Evolutionary conservation across 106 monocot genomes (phyloP), one percentile per base, ranked within the genome.

Genomic region (Ottelia alismoides): DNA sequence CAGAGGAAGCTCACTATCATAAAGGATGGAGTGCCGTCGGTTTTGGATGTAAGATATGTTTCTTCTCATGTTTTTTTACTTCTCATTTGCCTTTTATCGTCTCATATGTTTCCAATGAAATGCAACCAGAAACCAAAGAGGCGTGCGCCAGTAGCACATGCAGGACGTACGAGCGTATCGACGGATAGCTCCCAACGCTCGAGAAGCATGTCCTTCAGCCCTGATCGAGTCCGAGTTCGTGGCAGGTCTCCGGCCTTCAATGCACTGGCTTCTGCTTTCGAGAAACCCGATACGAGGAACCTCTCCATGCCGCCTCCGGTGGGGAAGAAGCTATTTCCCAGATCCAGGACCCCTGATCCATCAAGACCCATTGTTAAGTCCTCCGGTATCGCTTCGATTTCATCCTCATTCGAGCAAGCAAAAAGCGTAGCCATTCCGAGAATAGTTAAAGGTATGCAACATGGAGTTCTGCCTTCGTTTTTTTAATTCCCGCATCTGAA

Each of bases 221-320:
- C 86, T 40, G 92, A 86, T 2, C 66, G 76, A 53, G 74, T 57
- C 27, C 76, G 82, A 31, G 70, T 82, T 21, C 73, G 92, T 46
- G 86, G 92, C 49, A 79, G 92, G 47, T 92, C 92, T 23, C 92
- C 92, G 24, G 86, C 86, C 22, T 92, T 92, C 55, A 87, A 74
- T 67, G 83, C 82, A 29, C 49, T 86, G 17, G 92, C 92, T 64
- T 75, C 92, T 45, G 72, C 55, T 25, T 92, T 92, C 60, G 92
- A 92, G 65, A 92, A 83, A 28, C 59, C 75, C 17, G 77, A 77
- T 68, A 32, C 78, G 17, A 73, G 92, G 26, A 91, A 86, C 57
- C 79, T 87, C 25, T 92, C 92, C 50, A 92, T 82, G n/a, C 92
- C 92, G 30, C 92, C 90, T 48, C 80, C 92, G 29, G 63, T 70